phyloP scores from a whole-genome alignment of 495 filamentous ascomycete species.

The Tetracladium marchalianum region DNA sequence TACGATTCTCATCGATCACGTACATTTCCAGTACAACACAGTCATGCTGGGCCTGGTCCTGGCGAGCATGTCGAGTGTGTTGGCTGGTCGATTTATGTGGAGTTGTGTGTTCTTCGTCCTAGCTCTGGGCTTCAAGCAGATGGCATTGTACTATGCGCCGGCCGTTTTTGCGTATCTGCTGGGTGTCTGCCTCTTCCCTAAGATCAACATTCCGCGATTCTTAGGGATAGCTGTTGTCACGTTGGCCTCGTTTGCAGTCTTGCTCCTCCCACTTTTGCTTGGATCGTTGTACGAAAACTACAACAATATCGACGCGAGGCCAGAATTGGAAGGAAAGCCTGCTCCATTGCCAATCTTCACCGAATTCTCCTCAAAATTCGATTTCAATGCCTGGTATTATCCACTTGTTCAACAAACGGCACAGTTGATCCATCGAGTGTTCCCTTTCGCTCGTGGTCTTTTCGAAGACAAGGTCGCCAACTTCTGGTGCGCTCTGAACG shows the following conservation, averaged over 20 bases:
- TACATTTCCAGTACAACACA: conserved; percentile 98
- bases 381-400: conserved; percentile 58
- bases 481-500: conserved; percentile 88
- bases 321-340: conserved; percentile 35
- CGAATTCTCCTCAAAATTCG: conserved; percentile 45
- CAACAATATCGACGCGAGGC: conserved; percentile 37
- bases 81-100: conserved; percentile 80
- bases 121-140: conserved; percentile 92
- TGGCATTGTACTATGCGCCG: conserved; percentile 95
- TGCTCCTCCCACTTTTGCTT: conserved; percentile 63
- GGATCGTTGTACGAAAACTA: conserved; percentile 52
- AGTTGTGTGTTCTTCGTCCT: conserved; percentile 88
- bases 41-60: conserved; percentile 90
- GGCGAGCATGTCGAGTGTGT: conserved; percentile 77
- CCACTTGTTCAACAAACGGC: conserved; percentile 61
- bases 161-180: conserved; percentile 86
- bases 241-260: conserved; percentile 56
- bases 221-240: conserved; percentile 67
- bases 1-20: conserved; percentile 88
- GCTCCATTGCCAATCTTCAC: conserved; percentile 49
- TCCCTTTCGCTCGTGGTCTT: conserved; percentile 86
- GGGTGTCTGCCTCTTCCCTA: conserved; percentile 71
- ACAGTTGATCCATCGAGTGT: conserved; percentile 80
- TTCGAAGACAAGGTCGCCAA: conserved; percentile 99
- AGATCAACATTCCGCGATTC: conserved; percentile 57